phyloP scores from a whole-genome alignment of 441 rosid species.

The Metrosideros polymorpha region DNA sequence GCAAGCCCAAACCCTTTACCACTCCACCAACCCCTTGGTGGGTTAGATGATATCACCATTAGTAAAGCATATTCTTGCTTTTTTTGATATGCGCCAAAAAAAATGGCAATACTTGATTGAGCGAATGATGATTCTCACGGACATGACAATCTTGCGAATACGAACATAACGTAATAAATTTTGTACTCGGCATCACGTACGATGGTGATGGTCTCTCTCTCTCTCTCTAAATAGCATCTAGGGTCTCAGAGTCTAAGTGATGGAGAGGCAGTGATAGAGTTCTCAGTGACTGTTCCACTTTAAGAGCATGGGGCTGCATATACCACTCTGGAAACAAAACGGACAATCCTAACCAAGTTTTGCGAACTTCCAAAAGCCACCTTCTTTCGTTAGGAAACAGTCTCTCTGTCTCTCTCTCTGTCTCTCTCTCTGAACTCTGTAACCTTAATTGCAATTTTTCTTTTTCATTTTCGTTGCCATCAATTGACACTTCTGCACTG shows the following conservation, averaged over 20 bases:
- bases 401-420: not conserved
- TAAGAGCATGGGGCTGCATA: not conserved
- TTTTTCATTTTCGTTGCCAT: not conserved
- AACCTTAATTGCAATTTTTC: not conserved
- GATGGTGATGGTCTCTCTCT: not conserved
- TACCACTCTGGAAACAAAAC: not conserved
- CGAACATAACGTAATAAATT: not conserved
- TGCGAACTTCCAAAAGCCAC: not conserved
- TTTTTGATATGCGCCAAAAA: not conserved
- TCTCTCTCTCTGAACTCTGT: not conserved
- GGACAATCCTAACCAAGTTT: not conserved
- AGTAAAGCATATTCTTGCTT: not conserved
- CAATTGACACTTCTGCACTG: not conserved
- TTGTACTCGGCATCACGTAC: not conserved
- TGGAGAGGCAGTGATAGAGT: not conserved
- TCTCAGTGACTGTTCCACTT: not conserved
- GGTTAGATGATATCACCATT: not conserved
- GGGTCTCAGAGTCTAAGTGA: not conserved
- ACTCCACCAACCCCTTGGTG: no score
- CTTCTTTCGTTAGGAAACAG: not conserved
- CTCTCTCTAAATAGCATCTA: not conserved
- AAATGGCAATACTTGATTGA: not conserved
- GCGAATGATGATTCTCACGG: not conserved
- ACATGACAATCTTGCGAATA: fast-evolving
- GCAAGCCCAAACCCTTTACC: no score